Base-by-base conservation (phyloP, 75 land plant species). In the Cupressus sempervirens region DNA sequence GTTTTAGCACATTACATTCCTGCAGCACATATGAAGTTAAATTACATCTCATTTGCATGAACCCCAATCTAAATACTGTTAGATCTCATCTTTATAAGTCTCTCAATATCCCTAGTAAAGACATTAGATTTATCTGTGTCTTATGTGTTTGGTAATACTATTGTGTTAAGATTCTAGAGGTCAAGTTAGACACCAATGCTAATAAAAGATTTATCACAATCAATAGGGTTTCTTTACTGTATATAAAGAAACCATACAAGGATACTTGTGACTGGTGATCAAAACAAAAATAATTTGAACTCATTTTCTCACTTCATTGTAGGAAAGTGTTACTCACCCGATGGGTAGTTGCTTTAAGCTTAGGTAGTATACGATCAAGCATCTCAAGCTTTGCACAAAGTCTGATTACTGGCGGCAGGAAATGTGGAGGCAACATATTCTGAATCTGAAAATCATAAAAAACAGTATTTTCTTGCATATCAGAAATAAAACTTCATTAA, bases 341-440 rank as follows among this genome's bases (percentile, higher is more conserved):
- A 90, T 98, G 99, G 88, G 91, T 94, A 45, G 97, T 92, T 46
- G 95, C 98, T 82, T 95, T 96, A 53, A 98, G 86, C 85, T 98
- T 98, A 46, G 99, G 99, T 30, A 98, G 91, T 40, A 98, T 86
- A 29, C 99, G 90, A 84, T 98, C 99, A 74, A 98, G 89, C 92
- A 94, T 96, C 87, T 98, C 99, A 40, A 98, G 95, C 91, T 98
- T 98, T 77, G 99, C 99, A 92, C 99, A 98, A 54, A 95, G 91
- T 72, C 99, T 91, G 67, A 98, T 87, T 82, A 96, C 83, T n/a
- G 91, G 82, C 58, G 98, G 99, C 62, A 98, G 88, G 88, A 88
- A 98, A 89, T 98, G 99, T 56, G 85, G 86, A 48, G 99, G 99
- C 30, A 98, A 80, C 35, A 95, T 86, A 76, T 62, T 91, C 58